Evolutionary conservation across 2,329 filamentous ascomycete genomes (phyloP).

Genomic region (Plectosphaerella sp.): DNA sequence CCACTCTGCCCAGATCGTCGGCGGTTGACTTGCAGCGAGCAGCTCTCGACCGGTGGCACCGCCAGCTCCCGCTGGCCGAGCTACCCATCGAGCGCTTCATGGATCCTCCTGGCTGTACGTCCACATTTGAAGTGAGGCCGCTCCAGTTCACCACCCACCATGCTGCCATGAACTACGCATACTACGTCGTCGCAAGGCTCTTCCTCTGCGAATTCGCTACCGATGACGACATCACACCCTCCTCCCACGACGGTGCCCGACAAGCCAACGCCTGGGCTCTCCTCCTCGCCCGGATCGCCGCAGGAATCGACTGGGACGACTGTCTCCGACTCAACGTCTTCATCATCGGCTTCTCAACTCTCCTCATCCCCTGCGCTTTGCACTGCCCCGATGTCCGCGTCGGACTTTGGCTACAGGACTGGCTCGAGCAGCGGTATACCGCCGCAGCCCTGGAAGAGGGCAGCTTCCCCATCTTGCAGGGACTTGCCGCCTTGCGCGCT

Average conservation of each 20-base stretch:
- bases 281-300: constrained; percentile 15
- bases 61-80: too few relatives aligned
- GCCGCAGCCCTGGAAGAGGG: constrained; percentile 14
- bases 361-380: constrained; percentile 13
- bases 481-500: constrained; percentile 8
- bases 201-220: constrained; percentile 5
- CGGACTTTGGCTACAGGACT: constrained; percentile 15
- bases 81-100: too few relatives aligned
- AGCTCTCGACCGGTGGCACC: too few relatives aligned
- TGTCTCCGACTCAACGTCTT: constrained; percentile 16
- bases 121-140: constrained; percentile 1
- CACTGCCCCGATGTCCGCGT: constrained; percentile 5
- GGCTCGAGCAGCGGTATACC: constrained; percentile 11
- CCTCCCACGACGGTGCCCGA: not conserved
- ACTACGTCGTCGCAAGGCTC: constrained; percentile 10
- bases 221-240: too few relatives aligned
- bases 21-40: too few relatives aligned
- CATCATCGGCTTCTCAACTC: constrained; percentile 14
- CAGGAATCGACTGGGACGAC: constrained; percentile 16
- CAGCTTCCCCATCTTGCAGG: constrained; percentile 15
- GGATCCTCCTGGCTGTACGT: not conserved
- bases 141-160: constrained; percentile 8
- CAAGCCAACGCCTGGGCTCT: constrained; percentile 9
- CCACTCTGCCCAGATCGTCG: too few relatives aligned
- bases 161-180: constrained; percentile 12